A percentile compares a stretch with the other conserved stretches of the same genome.
Evolutionary conservation across 768 basidiomycete genomes (phyloP).

Genomic region (Pulveroboletus sp.): DNA sequence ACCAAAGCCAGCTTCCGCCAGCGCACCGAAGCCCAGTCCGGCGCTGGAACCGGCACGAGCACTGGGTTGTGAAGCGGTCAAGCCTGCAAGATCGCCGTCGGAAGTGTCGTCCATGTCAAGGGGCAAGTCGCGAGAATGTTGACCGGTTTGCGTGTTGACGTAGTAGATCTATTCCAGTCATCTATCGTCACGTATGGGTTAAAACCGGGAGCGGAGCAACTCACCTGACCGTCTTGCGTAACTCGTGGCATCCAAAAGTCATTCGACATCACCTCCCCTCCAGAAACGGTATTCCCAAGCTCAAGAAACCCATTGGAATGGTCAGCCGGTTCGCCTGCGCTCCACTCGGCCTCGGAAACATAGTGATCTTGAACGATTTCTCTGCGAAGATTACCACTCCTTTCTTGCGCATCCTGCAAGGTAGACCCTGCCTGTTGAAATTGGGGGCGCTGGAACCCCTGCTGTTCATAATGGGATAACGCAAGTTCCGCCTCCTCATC

Average conservation of each 20-base stretch:
- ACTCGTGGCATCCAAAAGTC: constrained; percentile 93
- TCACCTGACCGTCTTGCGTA: constrained; percentile 76
- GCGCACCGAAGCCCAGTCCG: constrained; percentile 42
- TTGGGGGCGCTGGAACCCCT: constrained; percentile 11
- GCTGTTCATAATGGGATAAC: constrained; percentile 34
- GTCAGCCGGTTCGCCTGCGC: constrained; percentile 9
- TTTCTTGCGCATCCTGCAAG: constrained; percentile 14
- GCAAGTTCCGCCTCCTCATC: constrained; percentile 77
- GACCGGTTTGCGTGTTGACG: constrained; percentile 83
- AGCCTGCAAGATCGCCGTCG: constrained; percentile 57
- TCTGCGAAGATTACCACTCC: constrained; percentile 1
- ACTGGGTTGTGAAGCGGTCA: constrained; percentile 49
- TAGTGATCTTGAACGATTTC: constrained; percentile 25
- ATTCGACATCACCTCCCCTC: constrained; percentile 40
- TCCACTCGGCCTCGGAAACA: constrained; percentile 47
- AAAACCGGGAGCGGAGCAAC: constrained; percentile 20
- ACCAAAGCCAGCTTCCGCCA: constrained; percentile 53
- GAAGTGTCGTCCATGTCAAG: constrained; percentile 62
- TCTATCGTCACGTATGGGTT: neutral
- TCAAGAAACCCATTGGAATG: constrained; percentile 39
- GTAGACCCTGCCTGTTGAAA: constrained; percentile 11
- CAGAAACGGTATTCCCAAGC: constrained; percentile 24
- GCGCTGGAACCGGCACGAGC: constrained; percentile 53
- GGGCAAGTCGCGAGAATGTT: constrained; percentile 82
- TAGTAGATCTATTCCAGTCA: constrained; percentile 76